These are phyloP conservation scores for Peronospora farinosa DNA, from an alignment of 352 stramenopile species.

Conservation along the genomic window DNA sequence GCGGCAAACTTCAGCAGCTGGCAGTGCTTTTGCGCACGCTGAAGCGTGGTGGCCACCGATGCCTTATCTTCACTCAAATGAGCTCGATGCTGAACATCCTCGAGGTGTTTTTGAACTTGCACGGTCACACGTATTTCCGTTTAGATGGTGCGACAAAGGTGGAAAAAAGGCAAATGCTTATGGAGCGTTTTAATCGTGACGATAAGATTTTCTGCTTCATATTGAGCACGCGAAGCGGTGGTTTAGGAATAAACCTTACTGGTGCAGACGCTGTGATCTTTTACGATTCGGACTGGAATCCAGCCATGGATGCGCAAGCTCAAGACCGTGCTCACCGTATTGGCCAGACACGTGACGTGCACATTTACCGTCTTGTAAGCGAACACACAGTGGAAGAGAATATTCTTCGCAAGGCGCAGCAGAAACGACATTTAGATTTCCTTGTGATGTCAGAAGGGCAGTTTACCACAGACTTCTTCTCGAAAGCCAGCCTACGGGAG, in stretches of 20 bases:
- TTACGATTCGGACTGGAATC: conserved; percentile 93
- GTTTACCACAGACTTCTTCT: conserved; percentile 82
- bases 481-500: conserved; percentile 79
- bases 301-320: conserved; percentile 90
- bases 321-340: conserved; percentile 97
- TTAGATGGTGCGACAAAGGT: conserved; percentile 96
- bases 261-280: conserved; percentile 93
- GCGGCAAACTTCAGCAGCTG: conserved; percentile 88
- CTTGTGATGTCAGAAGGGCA: conserved; percentile 84
- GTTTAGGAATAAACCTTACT: conserved; percentile 98
- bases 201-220: conserved; percentile 98
- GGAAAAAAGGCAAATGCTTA: conserved; percentile 92
- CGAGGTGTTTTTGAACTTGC: conserved; percentile 97
- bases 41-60: conserved; percentile 91
- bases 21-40: conserved; percentile 91
- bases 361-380: conserved; percentile 98
- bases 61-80: conserved; percentile 98
- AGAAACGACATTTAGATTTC: conserved; percentile 96
- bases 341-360: conserved; percentile 96
- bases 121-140: conserved; percentile 97
- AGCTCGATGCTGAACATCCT: conserved; percentile 99
- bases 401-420: conserved; percentile 97
- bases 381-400: conserved; percentile 99
- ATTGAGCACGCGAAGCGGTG: conserved; percentile 94
- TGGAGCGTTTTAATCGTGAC: conserved; percentile 99